Evolutionary conservation across 176 grass and related monocot species (phyloP).

Genomic region (Bromus sterilis): DNA sequence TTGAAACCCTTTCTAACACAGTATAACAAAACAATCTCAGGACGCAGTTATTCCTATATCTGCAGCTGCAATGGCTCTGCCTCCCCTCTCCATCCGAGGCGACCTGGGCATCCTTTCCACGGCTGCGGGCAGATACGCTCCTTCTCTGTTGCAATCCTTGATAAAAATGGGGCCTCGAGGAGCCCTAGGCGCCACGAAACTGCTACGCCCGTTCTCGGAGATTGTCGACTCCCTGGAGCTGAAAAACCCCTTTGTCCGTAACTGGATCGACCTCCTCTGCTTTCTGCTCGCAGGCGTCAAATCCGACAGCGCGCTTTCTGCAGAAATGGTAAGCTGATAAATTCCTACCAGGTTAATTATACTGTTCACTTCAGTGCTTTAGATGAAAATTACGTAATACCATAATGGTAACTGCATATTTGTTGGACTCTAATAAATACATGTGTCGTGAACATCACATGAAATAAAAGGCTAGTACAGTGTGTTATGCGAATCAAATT

Average conservation of each 20-base stretch:
- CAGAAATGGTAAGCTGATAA: slow-evolving; percentile 75
- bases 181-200: slow-evolving; percentile 74
- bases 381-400: neutral
- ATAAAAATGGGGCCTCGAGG: slow-evolving; percentile 88
- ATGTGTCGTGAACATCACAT: no score
- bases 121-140: slow-evolving; percentile 66
- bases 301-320: slow-evolving; percentile 77
- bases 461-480: no score
- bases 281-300: slow-evolving; percentile 98
- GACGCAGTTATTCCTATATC: slow-evolving; percentile 86
- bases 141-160: slow-evolving; percentile 89
- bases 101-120: slow-evolving; percentile 78
- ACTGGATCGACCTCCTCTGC: slow-evolving; percentile 86
- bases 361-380: neutral
- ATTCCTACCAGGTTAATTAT: slow-evolving; percentile 13
- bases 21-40: slow-evolving; percentile 39
- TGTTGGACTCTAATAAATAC: no score
- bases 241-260: slow-evolving; percentile 81
- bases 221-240: slow-evolving; percentile 70
- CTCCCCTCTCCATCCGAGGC: slow-evolving; percentile 88
- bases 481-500: neutral
- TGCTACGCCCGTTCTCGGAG: slow-evolving; percentile 85
- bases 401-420: neutral
- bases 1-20: slow-evolving; percentile 9
- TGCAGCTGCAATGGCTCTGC: slow-evolving; percentile 87